Evolutionary conservation across 2,329 filamentous ascomycete species (phyloP).

Genomic region (Fusarium robinianum): DNA sequence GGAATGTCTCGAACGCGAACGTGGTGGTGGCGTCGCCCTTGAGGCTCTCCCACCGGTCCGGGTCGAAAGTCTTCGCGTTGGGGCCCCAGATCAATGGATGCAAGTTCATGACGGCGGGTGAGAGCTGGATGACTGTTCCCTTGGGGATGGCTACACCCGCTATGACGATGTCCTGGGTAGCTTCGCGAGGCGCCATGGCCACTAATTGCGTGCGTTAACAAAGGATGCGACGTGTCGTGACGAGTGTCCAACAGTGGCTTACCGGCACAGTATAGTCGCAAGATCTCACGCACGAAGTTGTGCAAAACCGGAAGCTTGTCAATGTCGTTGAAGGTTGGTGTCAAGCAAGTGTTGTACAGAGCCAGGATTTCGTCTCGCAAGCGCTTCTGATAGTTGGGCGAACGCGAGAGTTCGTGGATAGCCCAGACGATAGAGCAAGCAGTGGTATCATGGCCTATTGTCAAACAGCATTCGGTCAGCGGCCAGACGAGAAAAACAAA

Average conservation of each 20-base stretch:
- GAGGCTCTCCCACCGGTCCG: conserved; percentile 45
- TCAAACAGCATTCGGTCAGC: background rate
- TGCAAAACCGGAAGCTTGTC: conserved; percentile 45
- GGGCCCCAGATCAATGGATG: conserved; percentile 46
- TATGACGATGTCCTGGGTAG: conserved; percentile 41
- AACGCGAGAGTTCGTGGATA: conserved; percentile 45
- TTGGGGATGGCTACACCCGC: conserved; percentile 45
- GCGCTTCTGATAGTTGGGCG: conserved; percentile 44
- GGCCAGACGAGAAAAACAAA: background rate
- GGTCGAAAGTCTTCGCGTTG: conserved; percentile 42
- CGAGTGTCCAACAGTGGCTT: too few species aligned
- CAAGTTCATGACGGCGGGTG: conserved; percentile 43
- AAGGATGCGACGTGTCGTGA: too few species aligned
- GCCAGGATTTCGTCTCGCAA: conserved; percentile 45
- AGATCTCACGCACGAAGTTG: conserved; percentile 50
- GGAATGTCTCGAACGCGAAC: conserved; percentile 44
- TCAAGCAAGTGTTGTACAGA: conserved; percentile 15
- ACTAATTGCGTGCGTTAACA: conserved; percentile 29
- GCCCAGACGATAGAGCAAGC: conserved; percentile 50
- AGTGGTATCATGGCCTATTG: conserved; percentile 49
- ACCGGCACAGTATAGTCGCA: conserved; percentile 49
- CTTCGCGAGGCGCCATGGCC: conserved; percentile 42
- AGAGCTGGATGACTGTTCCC: conserved; percentile 45
- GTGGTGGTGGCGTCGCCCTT: conserved; percentile 32
- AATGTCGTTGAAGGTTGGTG: conserved; percentile 28